Base-by-base conservation (phyloP, 2,329 filamentous ascomycete species). In the Anisogramma anomala region DNA sequence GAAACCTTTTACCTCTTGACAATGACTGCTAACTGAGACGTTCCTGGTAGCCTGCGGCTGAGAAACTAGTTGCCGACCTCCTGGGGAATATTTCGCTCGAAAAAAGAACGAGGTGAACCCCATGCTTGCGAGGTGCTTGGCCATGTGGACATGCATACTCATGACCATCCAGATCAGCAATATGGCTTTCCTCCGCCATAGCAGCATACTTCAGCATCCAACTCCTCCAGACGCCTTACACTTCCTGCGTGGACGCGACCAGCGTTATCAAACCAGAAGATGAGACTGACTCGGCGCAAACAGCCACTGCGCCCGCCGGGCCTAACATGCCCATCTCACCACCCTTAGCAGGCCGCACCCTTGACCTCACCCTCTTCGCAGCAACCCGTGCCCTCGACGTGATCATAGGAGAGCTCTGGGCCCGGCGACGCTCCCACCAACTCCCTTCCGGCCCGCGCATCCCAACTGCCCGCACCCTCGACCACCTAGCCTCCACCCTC, bases 281-380 rank as follows among this genome's bases (percentile, higher is more conserved):
- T 34, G 8, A 17, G 20, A 20, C 15, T 48, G 42, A 30, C 39
- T 53, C 28, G n/a, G 28, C n/a, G 4, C 36, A 41, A 49, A 26
- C 33, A 6, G 20, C 23, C 10, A 38, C 25, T 1, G 19, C 31
- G 3, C 33, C 36, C 4, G 19, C 37, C 20, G 15, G 27, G 9
- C n/a, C 30, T 23, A 15, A 37, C 20, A 23, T 36, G 33, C 43
- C 23, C n/a, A 23, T 9, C 22, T 17, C 28, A 9, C 28, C 28
- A 15, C 28, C 28, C 5, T 41, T 61, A 46, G 82, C 79, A 9
- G 85, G 85, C 33, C 76, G 79, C 51, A 89, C 85, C 2, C 70
- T 93, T 46, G 85, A 93, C 55, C 67, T 93, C 23, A 89, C 84
- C 0, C 65, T 93, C n/a, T 89, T 91, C 55, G 76, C 82, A 9